A percentile compares a stretch with the other conserved stretches of the same genome.
Conservation (phyloP, 768 basidiomycete genomes). For the Boletus bicolor region DNA sequence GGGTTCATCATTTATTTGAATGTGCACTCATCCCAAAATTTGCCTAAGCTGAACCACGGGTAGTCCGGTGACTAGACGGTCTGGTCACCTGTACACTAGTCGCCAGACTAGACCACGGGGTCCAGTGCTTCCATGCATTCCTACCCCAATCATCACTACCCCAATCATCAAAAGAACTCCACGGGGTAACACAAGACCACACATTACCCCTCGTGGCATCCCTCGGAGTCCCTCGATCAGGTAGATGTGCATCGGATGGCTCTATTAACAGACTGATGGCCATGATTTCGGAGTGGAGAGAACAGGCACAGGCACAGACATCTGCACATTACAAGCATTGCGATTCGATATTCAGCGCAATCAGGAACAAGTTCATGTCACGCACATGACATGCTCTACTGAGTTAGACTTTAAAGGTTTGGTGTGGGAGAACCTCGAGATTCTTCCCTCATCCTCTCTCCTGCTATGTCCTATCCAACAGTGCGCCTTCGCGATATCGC, state of each 20-base stretch:
- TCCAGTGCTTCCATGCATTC: not conserved
- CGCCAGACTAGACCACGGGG: too few species aligned
- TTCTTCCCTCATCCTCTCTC: not conserved
- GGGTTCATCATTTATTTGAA: too few species aligned
- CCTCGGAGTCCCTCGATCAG: not conserved
- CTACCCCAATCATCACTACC: not conserved
- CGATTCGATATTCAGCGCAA: not conserved
- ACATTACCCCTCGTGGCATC: not conserved
- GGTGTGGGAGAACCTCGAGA: not conserved
- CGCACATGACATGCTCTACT: not conserved
- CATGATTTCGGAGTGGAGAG: not conserved
- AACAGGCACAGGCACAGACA: not conserved
- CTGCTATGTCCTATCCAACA: conserved; percentile 22
- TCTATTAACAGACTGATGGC: not conserved
- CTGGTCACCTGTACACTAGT: too few species aligned
- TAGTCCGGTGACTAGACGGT: too few species aligned
- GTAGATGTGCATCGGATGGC: too few species aligned
- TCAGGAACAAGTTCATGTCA: not conserved
- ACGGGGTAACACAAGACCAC: not conserved
- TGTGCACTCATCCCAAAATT: too few species aligned
- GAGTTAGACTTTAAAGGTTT: conserved; percentile 6
- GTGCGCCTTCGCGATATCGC: conserved; percentile 43
- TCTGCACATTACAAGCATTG: not conserved
- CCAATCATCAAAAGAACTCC: not conserved
- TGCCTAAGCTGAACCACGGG: too few species aligned